Percentiles rank a stretch among this genome's conserved stretches.
phyloP scores from a whole-genome alignment of 306 rosid genomes.

The Vigna mungo region DNA sequence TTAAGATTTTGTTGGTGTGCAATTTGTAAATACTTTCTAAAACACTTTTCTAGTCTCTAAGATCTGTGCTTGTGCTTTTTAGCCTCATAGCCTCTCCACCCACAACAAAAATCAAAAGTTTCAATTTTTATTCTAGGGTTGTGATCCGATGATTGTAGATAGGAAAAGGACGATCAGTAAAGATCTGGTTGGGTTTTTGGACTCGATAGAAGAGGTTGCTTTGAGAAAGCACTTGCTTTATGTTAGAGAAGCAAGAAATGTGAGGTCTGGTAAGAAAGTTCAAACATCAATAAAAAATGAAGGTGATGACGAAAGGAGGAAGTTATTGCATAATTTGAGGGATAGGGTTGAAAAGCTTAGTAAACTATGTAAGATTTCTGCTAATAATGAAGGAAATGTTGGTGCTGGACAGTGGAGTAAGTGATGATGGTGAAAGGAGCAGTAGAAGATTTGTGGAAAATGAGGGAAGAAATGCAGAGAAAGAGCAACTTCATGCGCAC shows the following conservation, averaged over 20 bases:
- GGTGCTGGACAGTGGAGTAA: no score
- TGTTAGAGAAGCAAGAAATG: conserved; percentile 54
- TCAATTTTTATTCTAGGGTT: conserved; percentile 47
- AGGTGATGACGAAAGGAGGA: conserved; percentile 55
- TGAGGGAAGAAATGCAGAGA: conserved; percentile 39
- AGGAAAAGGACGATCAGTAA: conserved; percentile 69
- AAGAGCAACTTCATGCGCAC: conserved; percentile 42
- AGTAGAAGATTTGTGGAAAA: conserved; percentile 40
- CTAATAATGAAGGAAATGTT: conserved; percentile 56
- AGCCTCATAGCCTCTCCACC: neutral
- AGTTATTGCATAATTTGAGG: conserved; percentile 68
- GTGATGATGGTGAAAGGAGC: conserved; percentile 63
- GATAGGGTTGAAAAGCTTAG: conserved; percentile 78
- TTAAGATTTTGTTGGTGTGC: no score
- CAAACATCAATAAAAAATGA: conserved; percentile 48
- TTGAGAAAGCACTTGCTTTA: conserved; percentile 54
- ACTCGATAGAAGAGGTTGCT: conserved; percentile 66
- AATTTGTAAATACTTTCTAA: no score
- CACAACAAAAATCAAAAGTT: neutral
- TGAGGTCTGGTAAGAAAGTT: conserved; percentile 52
- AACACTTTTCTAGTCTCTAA: neutral
- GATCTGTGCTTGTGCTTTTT: no score
- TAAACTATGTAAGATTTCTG: conserved; percentile 56
- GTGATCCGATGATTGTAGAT: conserved; percentile 72
- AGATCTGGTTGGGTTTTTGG: conserved; percentile 74